phyloP scores from a whole-genome alignment of 1,284 basidiomycete species.

The Tremellales sp. region DNA sequence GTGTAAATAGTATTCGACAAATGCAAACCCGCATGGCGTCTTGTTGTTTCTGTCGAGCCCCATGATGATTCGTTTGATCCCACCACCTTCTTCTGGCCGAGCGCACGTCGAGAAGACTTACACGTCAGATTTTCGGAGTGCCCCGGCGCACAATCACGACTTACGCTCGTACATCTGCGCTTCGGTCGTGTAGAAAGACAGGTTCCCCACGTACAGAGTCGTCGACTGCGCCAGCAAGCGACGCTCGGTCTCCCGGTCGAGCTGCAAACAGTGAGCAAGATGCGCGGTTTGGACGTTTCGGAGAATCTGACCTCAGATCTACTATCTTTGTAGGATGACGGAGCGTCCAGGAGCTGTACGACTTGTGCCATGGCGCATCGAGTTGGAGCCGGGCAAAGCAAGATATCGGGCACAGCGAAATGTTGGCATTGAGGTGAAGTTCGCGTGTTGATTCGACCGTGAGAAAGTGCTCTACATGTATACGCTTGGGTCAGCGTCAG shows the following conservation, averaged over 20 bases:
- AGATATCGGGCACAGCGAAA: no score
- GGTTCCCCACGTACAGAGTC: slow-evolving; percentile 80
- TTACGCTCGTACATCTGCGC: slow-evolving; percentile 93
- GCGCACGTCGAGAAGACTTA: slow-evolving; percentile 87
- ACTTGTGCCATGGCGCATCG: slow-evolving; percentile 73
- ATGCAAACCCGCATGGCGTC: slow-evolving; percentile 98
- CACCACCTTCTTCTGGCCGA: slow-evolving; percentile 82
- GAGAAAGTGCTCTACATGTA: no score
- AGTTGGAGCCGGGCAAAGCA: no score
- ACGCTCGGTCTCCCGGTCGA: slow-evolving; percentile 51
- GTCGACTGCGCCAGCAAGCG: slow-evolving; percentile 51
- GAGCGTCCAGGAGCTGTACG: slow-evolving; percentile 77
- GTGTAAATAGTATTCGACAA: slow-evolving; percentile 98
- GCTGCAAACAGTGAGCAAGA: slow-evolving; percentile 15
- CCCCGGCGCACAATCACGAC: slow-evolving; percentile 9
- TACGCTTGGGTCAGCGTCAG: no score
- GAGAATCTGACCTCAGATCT: slow-evolving; percentile 58
- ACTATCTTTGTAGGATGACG: slow-evolving; percentile 92
- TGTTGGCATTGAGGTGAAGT: no score
- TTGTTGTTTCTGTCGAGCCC: slow-evolving; percentile 93
- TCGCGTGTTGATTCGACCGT: no score
- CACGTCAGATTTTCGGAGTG: slow-evolving; percentile 11
- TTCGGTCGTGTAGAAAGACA: slow-evolving; percentile 97
- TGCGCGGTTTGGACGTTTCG: neutral
- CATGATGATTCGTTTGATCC: slow-evolving; percentile 99